Base-by-base conservation (phyloP, 2,329 filamentous ascomycete species). In the Apiospora kogelbergensis region DNA sequence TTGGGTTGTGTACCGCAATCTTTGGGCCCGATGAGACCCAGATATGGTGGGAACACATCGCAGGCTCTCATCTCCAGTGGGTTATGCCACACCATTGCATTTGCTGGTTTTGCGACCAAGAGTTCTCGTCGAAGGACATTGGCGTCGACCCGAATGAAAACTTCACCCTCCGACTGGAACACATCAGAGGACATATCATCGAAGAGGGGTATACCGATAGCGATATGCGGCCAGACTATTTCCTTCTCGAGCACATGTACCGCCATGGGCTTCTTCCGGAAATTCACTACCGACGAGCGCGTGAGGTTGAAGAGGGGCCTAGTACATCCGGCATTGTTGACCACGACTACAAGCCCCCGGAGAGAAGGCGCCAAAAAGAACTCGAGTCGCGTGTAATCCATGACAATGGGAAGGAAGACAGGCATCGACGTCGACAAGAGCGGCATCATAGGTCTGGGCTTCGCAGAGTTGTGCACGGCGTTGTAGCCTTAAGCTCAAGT, bases 211-310 rank as follows among this genome's bases (percentile, higher is more conserved):
- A 68, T 9, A 72, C 66, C 0, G 68, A 63, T 0, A 37, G 70
- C 0, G 22, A 79, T 78, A 98, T 98, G 79, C 89, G 96, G 53
- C 91, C 94, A 4, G 95, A 99, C 72, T 95, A 94, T 11, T 93
- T 98, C 78, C 89, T 94, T 46, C 93, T 94, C 1, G 93, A 97
- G 78, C 93, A 96, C 76, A 84, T 78, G 22, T 17, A 44, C 11
- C 9, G 45, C 0, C 2, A 68, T 17, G 3, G 24, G 0, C 30
- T 77, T 17, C 71, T 78, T 33, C 1, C 68, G 0, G 63, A 72
- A 0, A 0, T 41, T 0, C 10, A 10, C 1, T 76, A 73, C 44
- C 15, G 66, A n/a, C 37, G 5, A 41, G 41, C 17, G n/a, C 20
- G 40, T 2, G 41, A 22, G 6, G 15, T 6, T 65, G 20, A 11